phyloP scores from a whole-genome alignment of 805 yeast species.

The Saccharomycopsis synnaedendra region DNA sequence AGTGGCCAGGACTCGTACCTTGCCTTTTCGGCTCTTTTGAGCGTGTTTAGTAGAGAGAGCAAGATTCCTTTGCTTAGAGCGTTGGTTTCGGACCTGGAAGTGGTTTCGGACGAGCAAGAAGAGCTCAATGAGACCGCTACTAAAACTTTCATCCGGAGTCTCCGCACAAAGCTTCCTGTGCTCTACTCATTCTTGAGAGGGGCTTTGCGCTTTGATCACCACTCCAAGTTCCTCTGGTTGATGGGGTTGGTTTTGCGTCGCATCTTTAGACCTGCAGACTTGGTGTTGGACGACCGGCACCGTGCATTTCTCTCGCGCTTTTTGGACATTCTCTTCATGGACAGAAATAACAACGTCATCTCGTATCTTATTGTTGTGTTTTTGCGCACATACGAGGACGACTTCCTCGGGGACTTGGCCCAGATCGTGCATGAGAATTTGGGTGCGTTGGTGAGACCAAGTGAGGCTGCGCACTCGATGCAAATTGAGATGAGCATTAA shows the following conservation, averaged over 20 bases:
- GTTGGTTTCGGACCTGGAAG: background rate
- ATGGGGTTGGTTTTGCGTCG: constrained; percentile 1
- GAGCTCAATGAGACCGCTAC: constrained; percentile 1
- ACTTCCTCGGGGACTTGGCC: constrained; percentile 4
- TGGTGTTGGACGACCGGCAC: constrained; percentile 5
- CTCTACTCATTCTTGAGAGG: constrained; percentile 4
- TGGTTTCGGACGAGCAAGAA: constrained; percentile 3
- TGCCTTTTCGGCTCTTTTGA: constrained; percentile 13
- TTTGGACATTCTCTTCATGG: constrained; percentile 13
- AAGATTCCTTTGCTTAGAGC: constrained; percentile 8
- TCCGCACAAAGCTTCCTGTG: constrained; percentile 8
- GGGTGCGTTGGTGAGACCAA: background rate
- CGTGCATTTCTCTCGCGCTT: constrained; percentile 7
- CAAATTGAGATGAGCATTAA: constrained; percentile 5
- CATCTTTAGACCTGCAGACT: constrained; percentile 2
- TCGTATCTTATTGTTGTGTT: constrained; percentile 10
- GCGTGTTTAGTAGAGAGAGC: constrained; percentile 5
- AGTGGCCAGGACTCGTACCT: constrained; percentile 10
- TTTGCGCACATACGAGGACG: constrained; percentile 10
- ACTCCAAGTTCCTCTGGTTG: constrained; percentile 2
- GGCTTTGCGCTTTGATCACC: constrained; percentile 2
- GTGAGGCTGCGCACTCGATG: background rate
- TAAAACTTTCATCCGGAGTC: constrained; percentile 9
- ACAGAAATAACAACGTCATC: constrained; percentile 12
- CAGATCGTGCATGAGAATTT: background rate